Evolutionary conservation across 2,329 filamentous ascomycete species (phyloP), one percentile per base, ranked within the genome.

Genomic region (Biscogniauxia mediterranea): DNA sequence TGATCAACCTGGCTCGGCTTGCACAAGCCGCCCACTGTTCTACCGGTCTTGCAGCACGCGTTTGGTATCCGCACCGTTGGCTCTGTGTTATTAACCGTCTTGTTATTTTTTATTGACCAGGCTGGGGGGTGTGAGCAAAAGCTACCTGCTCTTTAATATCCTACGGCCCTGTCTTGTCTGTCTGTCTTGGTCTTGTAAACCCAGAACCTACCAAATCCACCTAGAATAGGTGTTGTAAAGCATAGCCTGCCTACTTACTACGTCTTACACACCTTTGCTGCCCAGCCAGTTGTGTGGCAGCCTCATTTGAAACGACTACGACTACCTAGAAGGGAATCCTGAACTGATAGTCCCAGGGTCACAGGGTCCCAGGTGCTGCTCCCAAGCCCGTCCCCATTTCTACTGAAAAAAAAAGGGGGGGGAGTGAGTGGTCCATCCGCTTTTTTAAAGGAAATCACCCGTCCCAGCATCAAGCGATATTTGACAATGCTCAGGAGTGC

Each of bases 401-500:
- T 46, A 46, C 38, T 46, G 38, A 46, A 46, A 46, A 46, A 17
- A 17, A n/a, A n/a, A n/a, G n/a, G 38, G 38, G 38, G 38, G 7
- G 28, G 11, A 13, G 7, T 32, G 38, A 46, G 38, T 46, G 38
- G 25, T 52, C 17, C 52, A 58, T 25, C 63, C 58, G 53, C n/a
- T 57, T 46, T 46, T 13, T 46, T 46, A 42, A 60, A 56, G 52
- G 32, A 61, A 59, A 59, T 61, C 13, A 13, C 61, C 63, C 57
- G 59, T 64, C 62, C 61, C 64, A 61, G 57, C 62, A 62, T 62
- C 59, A 66, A 62, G 58, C 61, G 64, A 65, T 67, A 68, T 61
- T 60, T 58, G 56, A 65, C 57, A 64, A 70, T 70, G 68, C 68
- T 69, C 68, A 70, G 67, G 62, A 54, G 61, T 61, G 61, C 50